phyloP scores from a whole-genome alignment of 2,329 filamentous ascomycete species.

The Pseudofabraea citricarpa region DNA sequence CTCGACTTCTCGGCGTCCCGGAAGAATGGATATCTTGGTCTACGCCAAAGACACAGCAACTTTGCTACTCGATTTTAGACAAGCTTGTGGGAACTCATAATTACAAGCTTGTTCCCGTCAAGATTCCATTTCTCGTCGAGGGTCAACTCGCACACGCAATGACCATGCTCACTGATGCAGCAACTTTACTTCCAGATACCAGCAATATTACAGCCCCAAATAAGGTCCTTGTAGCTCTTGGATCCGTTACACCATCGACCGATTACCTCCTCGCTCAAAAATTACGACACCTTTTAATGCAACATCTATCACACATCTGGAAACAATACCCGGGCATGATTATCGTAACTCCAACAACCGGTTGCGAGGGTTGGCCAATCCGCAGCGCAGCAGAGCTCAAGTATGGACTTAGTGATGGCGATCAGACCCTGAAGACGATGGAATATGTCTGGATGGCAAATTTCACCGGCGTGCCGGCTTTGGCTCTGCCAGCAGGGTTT shows the following conservation, averaged over 20 bases:
- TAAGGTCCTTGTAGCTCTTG: slow-evolving; percentile 61
- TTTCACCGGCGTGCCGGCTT: slow-evolving; percentile 41
- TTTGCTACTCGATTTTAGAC: not conserved
- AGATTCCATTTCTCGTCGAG: slow-evolving; percentile 53
- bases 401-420: slow-evolving; percentile 41
- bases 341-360: slow-evolving; percentile 65
- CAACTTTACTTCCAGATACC: slow-evolving; percentile 38
- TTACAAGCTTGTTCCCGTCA: slow-evolving; percentile 43
- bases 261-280: slow-evolving; percentile 69
- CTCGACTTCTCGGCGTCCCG: slow-evolving; percentile 57
- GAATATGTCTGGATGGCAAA: slow-evolving; percentile 47
- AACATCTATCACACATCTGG: slow-evolving; percentile 66
- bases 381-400: slow-evolving; percentile 29
- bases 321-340: slow-evolving; percentile 60
- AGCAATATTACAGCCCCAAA: slow-evolving; percentile 53
- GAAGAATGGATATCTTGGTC: slow-evolving; percentile 56
- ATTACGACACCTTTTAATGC: slow-evolving; percentile 63
- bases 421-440: slow-evolving; percentile 42
- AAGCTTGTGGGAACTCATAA: slow-evolving; percentile 37
- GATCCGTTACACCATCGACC: slow-evolving; percentile 54
- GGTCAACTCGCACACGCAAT: slow-evolving; percentile 70
- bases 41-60: slow-evolving; percentile 31
- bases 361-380: slow-evolving; percentile 41
- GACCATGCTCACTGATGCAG: slow-evolving; percentile 64
- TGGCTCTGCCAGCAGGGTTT: slow-evolving; percentile 43